These are phyloP conservation scores for Thecaphora thlaspeos DNA, from an alignment of 1,284 basidiomycete species.

Conservation along the genomic window DNA sequence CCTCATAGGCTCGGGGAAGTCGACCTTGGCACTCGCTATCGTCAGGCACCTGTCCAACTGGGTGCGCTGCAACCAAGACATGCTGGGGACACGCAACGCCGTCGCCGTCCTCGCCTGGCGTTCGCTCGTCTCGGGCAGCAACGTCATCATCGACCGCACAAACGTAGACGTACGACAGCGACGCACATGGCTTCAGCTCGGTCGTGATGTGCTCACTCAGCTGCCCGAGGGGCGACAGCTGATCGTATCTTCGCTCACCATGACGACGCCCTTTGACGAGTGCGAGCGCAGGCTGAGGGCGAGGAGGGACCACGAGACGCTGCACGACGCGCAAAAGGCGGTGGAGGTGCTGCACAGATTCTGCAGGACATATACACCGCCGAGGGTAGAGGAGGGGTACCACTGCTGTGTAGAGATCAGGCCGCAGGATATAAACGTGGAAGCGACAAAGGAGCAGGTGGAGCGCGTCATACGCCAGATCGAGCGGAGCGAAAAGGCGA, in stretches of 20 bases:
- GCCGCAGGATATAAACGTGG: constrained; percentile 11
- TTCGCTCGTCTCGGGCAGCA: constrained; percentile 9
- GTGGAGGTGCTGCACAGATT: constrained; percentile 21
- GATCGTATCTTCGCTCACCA: constrained; percentile 19
- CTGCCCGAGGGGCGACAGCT: constrained; percentile 3
- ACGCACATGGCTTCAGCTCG: constrained; percentile 30
- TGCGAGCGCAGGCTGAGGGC: constrained; percentile 13
- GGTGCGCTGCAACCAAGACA: constrained; percentile 37
- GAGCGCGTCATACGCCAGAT: constrained; percentile 11
- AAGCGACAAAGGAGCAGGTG: constrained; percentile 13
- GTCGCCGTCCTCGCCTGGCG: constrained; percentile 16
- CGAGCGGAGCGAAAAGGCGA: constrained; percentile 4
- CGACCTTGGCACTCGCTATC: constrained; percentile 9
- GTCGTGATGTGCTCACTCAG: constrained; percentile 2
- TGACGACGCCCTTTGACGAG: constrained; percentile 19
- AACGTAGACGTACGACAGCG: constrained; percentile 36
- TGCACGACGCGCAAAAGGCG: constrained; percentile 19
- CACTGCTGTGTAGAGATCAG: constrained; percentile 19
- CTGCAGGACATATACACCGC: constrained; percentile 19
- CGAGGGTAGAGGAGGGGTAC: constrained; percentile 20
- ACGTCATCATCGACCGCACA: constrained; percentile 35
- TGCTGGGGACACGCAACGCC: constrained; percentile 20
- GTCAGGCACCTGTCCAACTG: constrained; percentile 1
- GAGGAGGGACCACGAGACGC: constrained; percentile 28
- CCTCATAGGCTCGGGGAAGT: constrained; percentile 32